Percentiles rank a stretch among this genome's conserved stretches.
These are phyloP conservation scores for Withania somnifera DNA, from an alignment of 305 asterid genomes.

Conservation along the genomic window DNA sequence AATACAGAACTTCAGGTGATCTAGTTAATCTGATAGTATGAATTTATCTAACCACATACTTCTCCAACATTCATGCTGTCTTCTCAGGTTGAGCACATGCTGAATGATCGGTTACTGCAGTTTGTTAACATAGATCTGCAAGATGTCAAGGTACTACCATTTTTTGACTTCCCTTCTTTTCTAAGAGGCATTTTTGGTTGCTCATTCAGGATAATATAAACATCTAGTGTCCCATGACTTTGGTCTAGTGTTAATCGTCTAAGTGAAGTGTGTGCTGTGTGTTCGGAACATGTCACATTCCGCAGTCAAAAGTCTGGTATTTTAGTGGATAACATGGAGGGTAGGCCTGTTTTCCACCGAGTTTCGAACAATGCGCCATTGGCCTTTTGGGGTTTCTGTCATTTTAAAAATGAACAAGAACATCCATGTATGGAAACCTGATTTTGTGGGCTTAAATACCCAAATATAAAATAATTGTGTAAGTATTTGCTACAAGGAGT, in stretches of 20 bases:
- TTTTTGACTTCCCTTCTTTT: conserved; percentile 6
- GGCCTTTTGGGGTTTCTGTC: neutral
- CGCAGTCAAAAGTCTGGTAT: neutral
- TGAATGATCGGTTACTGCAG: conserved; percentile 88
- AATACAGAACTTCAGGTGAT: neutral
- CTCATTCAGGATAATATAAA: neutral
- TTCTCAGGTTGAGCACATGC: conserved; percentile 86
- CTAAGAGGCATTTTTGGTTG: neutral
- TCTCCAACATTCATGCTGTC: conserved; percentile 7
- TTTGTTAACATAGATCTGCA: conserved; percentile 90
- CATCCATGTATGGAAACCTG: neutral
- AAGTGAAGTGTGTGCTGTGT: neutral
- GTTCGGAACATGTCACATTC: neutral
- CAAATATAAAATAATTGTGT: neutral
- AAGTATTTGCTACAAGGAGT: conserved; percentile 19
- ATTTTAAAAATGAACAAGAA: neutral
- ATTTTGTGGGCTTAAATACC: neutral
- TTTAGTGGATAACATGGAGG: neutral
- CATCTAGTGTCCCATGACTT: neutral
- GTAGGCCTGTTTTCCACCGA: neutral
- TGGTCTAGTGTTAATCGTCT: neutral
- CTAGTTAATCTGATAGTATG: neutral
- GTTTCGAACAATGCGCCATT: neutral
- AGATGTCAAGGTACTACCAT: conserved; percentile 77
- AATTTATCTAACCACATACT: neutral